phyloP scores from a whole-genome alignment of 2,329 filamentous ascomycete genomes.

The Fusarium tuaranense region DNA sequence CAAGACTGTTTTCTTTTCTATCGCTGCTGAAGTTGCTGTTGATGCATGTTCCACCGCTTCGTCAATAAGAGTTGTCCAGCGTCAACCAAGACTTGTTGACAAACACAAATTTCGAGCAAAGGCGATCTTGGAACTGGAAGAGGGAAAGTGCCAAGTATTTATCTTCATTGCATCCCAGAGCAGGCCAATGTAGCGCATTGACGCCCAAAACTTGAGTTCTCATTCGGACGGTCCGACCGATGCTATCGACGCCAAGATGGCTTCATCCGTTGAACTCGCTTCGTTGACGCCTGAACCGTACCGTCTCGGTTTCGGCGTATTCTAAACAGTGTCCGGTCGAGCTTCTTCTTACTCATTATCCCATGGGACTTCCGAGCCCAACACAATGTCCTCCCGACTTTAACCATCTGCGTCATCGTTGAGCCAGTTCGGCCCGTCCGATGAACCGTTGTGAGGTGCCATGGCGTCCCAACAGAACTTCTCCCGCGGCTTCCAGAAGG shows the following conservation, averaged over 20 bases:
- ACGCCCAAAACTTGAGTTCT: neutral
- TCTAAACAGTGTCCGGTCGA: neutral
- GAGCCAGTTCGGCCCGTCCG: conserved; percentile 25
- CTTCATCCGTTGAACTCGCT: neutral
- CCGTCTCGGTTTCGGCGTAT: neutral
- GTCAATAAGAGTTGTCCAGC: neutral
- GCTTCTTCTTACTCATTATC: neutral
- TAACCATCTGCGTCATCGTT: conserved; percentile 4
- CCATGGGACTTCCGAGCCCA: neutral
- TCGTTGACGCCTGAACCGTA: neutral
- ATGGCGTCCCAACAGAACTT: conserved; percentile 15
- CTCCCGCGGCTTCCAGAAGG: neutral
- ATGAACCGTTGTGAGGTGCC: conserved; percentile 1
- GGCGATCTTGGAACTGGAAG: neutral
- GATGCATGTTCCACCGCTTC: neutral
- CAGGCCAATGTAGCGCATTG: neutral
- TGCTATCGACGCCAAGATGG: neutral
- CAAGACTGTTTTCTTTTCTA: neutral
- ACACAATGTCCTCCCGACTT: neutral
- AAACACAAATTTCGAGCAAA: neutral
- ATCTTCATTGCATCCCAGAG: neutral
- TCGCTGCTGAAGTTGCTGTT: neutral
- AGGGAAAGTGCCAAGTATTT: neutral
- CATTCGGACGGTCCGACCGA: conserved; percentile 16
- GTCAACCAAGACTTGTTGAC: neutral